Evolutionary conservation across 495 filamentous ascomycete species (phyloP).

Genomic region (Diplogelasinospora grovesii): DNA sequence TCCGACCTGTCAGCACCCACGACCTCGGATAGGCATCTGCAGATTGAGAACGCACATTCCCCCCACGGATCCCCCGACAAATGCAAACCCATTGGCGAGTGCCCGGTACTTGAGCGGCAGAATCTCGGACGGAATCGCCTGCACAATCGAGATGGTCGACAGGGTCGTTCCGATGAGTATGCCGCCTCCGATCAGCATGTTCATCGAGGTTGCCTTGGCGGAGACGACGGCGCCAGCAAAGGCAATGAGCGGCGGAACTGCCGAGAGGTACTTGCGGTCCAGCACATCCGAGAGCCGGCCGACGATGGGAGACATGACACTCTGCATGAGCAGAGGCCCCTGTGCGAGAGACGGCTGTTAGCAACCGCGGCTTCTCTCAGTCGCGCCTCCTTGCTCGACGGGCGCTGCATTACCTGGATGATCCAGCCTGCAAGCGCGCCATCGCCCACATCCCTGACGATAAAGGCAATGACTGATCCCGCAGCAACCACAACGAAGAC

Average conservation of each 20-base stretch:
- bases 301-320: conserved; percentile 46
- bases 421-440: conserved; percentile 45
- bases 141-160: conserved; percentile 46
- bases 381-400: too few relatives aligned
- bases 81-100: conserved; percentile 46
- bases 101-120: conserved; percentile 48
- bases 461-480: conserved; percentile 49
- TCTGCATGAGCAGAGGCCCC: conserved; percentile 49
- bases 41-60: conserved; percentile 33
- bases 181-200: conserved; percentile 48
- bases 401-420: conserved; percentile 42
- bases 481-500: conserved; percentile 51
- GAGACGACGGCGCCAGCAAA: conserved; percentile 47
- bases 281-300: conserved; percentile 50
- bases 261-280: conserved; percentile 45
- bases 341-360: conserved; percentile 17
- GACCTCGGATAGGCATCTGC: too few relatives aligned
- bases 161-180: conserved; percentile 48
- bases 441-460: conserved; percentile 46
- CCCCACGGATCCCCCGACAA: conserved; percentile 41
- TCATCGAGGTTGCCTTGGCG: conserved; percentile 48
- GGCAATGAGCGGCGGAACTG: conserved; percentile 43
- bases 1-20: too few relatives aligned
- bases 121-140: conserved; percentile 49
- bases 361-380: too few relatives aligned